Percentiles rank a stretch among this genome's conserved stretches.
Conservation (phyloP, 106 monocot species). For the Acorus gramineus region DNA sequence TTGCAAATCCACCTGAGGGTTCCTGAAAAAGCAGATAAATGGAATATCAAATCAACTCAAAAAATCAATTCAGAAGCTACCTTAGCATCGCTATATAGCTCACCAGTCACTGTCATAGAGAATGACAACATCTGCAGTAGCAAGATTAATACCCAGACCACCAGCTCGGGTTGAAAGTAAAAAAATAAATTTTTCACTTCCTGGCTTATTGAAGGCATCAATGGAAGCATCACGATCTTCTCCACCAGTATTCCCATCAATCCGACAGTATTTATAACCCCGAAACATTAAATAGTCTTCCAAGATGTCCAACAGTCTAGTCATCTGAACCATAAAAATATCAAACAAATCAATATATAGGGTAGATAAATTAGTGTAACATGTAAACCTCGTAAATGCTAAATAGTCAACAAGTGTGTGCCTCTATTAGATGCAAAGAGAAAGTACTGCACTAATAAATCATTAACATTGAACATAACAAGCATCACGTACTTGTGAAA, state of each 20-base stretch:
- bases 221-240: constrained; percentile 93
- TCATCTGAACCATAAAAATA: constrained; percentile 46
- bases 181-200: constrained; percentile 82
- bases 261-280: constrained; percentile 74
- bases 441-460: too few relatives aligned
- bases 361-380: too few relatives aligned
- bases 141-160: constrained; percentile 89
- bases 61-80: too few relatives aligned
- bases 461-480: too few relatives aligned
- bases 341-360: background rate
- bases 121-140: constrained; percentile 94
- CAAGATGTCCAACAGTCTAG: constrained; percentile 79
- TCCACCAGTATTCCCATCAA: constrained; percentile 93
- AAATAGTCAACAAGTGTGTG: too few relatives aligned
- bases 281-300: constrained; percentile 84
- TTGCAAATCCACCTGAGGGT: constrained; percentile 93
- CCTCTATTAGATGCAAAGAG: too few relatives aligned
- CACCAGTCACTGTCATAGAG: constrained; percentile 93
- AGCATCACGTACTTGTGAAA: constrained; percentile 51
- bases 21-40: constrained; percentile 32
- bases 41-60: background rate
- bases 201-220: constrained; percentile 73
- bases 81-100: background rate
- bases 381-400: too few relatives aligned
- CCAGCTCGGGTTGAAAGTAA: constrained; percentile 92